Evolutionary conservation across 139 green algal species (phyloP).

Genomic region (Yamagishiella unicocca): DNA sequence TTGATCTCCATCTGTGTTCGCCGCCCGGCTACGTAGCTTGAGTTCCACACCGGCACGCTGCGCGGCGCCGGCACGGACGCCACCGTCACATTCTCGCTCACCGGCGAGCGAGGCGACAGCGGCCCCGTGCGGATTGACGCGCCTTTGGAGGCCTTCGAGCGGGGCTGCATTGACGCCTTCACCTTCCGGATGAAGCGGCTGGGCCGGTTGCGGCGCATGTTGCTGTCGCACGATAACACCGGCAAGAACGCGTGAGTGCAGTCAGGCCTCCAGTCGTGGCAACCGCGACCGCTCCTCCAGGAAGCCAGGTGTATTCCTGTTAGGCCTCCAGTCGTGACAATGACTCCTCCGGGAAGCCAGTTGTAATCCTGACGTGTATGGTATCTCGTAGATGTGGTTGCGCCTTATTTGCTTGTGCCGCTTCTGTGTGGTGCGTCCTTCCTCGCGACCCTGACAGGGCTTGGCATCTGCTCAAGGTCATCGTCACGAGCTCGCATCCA

Average conservation of each 20-base stretch:
- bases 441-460: not conserved
- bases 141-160: constrained; percentile 64
- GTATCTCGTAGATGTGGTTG: too few relatives aligned
- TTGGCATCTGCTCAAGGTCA: constrained; percentile 70
- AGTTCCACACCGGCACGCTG: constrained; percentile 63
- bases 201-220: constrained; percentile 52
- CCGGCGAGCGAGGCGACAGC: constrained; percentile 46
- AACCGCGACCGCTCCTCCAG: too few relatives aligned
- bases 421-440: too few relatives aligned
- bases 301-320: too few relatives aligned
- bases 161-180: constrained; percentile 62
- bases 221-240: constrained; percentile 67
- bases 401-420: too few relatives aligned
- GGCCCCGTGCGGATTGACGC: constrained; percentile 54
- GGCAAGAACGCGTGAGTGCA: constrained; percentile 53
- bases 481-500: constrained; percentile 50
- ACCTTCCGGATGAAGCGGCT: constrained; percentile 41
- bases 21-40: constrained; percentile 54
- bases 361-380: too few relatives aligned
- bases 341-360: too few relatives aligned
- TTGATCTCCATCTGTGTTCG: not conserved
- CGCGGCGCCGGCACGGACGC: constrained; percentile 69
- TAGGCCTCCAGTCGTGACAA: too few relatives aligned
- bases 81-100: constrained; percentile 67
- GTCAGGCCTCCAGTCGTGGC: too few relatives aligned